phyloP scores from a whole-genome alignment of 78 protist species.

The Isochrysis galbana region DNA sequence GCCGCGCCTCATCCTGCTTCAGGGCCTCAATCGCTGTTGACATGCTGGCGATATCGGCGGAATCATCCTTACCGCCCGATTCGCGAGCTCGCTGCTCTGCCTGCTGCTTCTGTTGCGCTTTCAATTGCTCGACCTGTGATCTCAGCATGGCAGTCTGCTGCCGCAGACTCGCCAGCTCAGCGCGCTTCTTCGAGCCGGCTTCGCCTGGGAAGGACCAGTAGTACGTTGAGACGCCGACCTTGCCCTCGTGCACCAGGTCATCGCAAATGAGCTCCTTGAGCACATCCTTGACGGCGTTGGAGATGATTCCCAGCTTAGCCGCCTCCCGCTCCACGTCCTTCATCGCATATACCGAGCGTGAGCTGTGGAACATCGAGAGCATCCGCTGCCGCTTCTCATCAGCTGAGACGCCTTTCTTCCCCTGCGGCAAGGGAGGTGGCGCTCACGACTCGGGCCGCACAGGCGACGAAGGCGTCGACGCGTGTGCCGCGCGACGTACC shows the following conservation, averaged over 20 bases:
- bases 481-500: no score
- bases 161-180: background rate
- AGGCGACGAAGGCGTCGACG: no score
- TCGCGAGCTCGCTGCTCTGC: no score
- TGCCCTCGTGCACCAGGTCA: background rate
- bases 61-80: background rate
- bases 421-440: no score
- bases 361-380: background rate
- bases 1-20: background rate
- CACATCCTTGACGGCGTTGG: background rate
- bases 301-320: background rate
- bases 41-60: background rate
- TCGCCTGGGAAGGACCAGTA: constrained; percentile 10
- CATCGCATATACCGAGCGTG: background rate
- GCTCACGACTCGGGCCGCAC: no score
- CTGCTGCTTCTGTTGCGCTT: background rate
- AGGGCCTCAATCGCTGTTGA: background rate
- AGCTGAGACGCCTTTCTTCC: background rate
- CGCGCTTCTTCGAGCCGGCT: background rate
- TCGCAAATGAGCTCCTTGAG: background rate
- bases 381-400: background rate
- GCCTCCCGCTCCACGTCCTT: background rate
- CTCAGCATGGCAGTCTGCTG: background rate
- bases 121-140: no score
- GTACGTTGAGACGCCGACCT: background rate